Evolutionary conservation across 768 basidiomycete genomes (phyloP).

Genomic region (Lactarius hatsudake): DNA sequence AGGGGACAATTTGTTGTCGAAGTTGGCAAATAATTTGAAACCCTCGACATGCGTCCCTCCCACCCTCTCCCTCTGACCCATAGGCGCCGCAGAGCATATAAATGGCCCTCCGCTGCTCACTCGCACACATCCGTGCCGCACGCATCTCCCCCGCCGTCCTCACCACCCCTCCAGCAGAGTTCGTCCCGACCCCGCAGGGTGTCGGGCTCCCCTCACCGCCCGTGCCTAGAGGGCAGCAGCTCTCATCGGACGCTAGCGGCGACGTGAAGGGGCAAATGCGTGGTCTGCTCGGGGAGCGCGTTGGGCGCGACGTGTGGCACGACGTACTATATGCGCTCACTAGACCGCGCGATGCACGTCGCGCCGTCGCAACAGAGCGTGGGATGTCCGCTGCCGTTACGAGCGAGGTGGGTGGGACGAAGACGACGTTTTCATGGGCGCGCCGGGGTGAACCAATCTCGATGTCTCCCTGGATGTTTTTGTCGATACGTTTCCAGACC

Average conservation of each 20-base stretch:
- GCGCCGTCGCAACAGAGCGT: background rate
- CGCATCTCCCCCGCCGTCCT: conserved; percentile 88
- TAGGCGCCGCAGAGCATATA: conserved; percentile 57
- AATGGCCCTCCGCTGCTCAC: conserved; percentile 66
- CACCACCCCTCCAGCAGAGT: conserved; percentile 68
- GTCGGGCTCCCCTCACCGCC: conserved; percentile 56
- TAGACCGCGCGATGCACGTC: conserved; percentile 10
- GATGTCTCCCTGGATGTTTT: background rate
- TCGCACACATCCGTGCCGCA: conserved; percentile 78
- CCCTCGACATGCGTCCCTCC: conserved; percentile 58
- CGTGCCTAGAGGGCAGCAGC: background rate
- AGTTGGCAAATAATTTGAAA: conserved; percentile 83
- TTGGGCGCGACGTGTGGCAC: conserved; percentile 63
- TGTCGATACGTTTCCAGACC: background rate
- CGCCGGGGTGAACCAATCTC: background rate
- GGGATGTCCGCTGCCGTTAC: background rate
- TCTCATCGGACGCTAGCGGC: conserved; percentile 22
- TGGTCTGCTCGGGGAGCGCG: conserved; percentile 51
- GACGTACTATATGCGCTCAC: conserved; percentile 66
- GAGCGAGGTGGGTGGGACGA: background rate
- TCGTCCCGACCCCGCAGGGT: conserved; percentile 75
- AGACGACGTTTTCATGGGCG: background rate
- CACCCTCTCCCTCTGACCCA: conserved; percentile 5
- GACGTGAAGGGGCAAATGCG: conserved; percentile 38
- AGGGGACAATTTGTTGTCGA: conserved; percentile 83